These are phyloP conservation scores for Microthyrium microscopicum DNA, from an alignment of 2,329 filamentous ascomycete genomes.

Conservation along the genomic window DNA sequence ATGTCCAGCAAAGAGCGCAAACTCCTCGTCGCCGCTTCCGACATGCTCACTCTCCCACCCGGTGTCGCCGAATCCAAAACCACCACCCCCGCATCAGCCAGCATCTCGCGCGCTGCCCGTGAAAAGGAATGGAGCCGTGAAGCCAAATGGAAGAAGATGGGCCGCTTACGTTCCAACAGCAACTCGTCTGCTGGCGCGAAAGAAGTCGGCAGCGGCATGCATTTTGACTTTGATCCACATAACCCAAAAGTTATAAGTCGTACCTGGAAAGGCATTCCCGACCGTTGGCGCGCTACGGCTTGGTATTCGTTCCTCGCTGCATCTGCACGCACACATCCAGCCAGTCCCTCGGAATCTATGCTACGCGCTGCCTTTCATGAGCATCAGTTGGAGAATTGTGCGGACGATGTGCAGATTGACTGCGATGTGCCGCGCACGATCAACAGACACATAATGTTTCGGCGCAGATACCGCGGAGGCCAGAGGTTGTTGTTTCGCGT, in stretches of 20 bases:
- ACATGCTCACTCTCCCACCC: slow-evolving; percentile 47
- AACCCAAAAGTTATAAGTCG: slow-evolving; percentile 69
- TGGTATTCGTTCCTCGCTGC: slow-evolving; percentile 86
- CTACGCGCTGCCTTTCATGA: slow-evolving; percentile 56
- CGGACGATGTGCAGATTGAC: slow-evolving; percentile 93
- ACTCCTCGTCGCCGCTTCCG: slow-evolving; percentile 41
- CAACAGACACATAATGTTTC: slow-evolving; percentile 93
- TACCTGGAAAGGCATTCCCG: slow-evolving; percentile 96
- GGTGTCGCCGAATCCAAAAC: slow-evolving; percentile 29
- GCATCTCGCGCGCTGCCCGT: too few species aligned
- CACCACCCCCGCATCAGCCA: slow-evolving; percentile 29
- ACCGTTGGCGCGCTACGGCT: slow-evolving; percentile 81
- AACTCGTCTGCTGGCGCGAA: slow-evolving; percentile 16
- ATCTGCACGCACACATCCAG: slow-evolving; percentile 50
- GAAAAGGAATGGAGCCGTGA: slow-evolving; percentile 45
- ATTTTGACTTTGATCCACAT: slow-evolving; percentile 63
- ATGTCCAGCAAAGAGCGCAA: slow-evolving; percentile 36
- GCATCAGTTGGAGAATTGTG: slow-evolving; percentile 56
- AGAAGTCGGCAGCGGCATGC: slow-evolving; percentile 41
- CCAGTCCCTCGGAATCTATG: slow-evolving; percentile 49
- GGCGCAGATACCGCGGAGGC: slow-evolving; percentile 75
- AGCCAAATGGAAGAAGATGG: slow-evolving; percentile 55
- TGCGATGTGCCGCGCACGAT: slow-evolving; percentile 92
- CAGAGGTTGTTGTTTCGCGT: slow-evolving; percentile 86
- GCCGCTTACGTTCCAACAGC: slow-evolving; percentile 27